Conservation (phyloP, 1,139 yeast genomes). For the Geotrichum klebahnii region DNA sequence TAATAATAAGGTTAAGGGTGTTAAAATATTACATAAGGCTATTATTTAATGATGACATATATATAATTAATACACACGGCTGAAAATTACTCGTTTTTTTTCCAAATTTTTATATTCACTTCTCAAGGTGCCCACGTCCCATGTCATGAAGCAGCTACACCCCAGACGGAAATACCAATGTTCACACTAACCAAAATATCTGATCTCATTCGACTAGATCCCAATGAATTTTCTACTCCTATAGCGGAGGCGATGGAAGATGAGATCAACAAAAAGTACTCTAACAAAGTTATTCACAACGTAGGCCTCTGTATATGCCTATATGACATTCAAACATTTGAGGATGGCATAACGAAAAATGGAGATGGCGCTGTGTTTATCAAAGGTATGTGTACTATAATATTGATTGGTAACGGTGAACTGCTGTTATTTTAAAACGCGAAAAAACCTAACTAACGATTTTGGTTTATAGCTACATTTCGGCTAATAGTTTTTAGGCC, state of each 20-base stretch:
- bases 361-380: slow-evolving; percentile 94
- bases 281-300: slow-evolving; percentile 72
- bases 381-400: slow-evolving; percentile 39
- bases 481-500: slow-evolving; percentile 85
- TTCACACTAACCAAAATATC: slow-evolving; percentile 74
- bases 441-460: background rate
- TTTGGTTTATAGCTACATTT: slow-evolving; percentile 48
- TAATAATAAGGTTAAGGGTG: too few species aligned
- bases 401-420: background rate
- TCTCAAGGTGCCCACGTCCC: background rate
- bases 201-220: slow-evolving; percentile 84
- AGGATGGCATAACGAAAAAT: slow-evolving; percentile 84
- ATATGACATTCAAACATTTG: slow-evolving; percentile 74
- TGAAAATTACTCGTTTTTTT: too few species aligned
- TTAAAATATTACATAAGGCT: too few species aligned
- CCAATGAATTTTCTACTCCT: slow-evolving; percentile 73
- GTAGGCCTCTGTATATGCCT: slow-evolving; percentile 79
- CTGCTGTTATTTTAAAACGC: background rate
- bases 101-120: background rate
- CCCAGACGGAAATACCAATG: slow-evolving; percentile 47
- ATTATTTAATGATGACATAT: too few species aligned
- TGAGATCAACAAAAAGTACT: slow-evolving; percentile 77
- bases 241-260: slow-evolving; percentile 67
- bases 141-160: background rate
- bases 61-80: background rate